Evolutionary conservation across 2,329 filamentous ascomycete genomes (phyloP).

Genomic region (Epichloe brachyelytri): DNA sequence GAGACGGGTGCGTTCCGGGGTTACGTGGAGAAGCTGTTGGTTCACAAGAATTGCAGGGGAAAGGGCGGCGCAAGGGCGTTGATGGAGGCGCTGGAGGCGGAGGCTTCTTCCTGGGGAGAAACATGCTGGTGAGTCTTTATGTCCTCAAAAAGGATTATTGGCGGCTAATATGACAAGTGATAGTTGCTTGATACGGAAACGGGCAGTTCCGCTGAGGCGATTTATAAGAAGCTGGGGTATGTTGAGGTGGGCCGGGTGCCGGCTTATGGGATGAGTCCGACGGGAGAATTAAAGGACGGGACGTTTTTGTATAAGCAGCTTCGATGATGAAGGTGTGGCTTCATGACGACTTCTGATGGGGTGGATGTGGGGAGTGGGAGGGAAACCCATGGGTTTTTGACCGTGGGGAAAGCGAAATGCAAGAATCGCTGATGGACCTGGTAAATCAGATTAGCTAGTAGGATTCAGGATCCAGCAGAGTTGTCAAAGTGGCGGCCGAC

Average conservation of each 20-base stretch:
- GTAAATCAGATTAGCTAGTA: no score
- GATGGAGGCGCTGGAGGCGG: constrained; percentile 40
- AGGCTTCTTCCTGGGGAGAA: constrained; percentile 36
- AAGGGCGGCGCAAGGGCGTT: constrained; percentile 38
- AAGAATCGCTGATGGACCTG: no score
- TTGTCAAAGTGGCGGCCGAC: no score
- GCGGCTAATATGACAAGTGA: not conserved
- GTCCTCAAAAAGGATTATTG: not conserved
- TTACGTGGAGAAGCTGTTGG: constrained; percentile 43
- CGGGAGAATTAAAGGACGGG: constrained; percentile 34
- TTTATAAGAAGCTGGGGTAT: constrained; percentile 46
- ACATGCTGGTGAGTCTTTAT: constrained; percentile 35
- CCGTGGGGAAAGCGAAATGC: not conserved
- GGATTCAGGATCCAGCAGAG: no score
- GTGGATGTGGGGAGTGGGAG: no score
- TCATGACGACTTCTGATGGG: not conserved
- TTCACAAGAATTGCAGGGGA: constrained; percentile 36
- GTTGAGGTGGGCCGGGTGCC: constrained; percentile 41
- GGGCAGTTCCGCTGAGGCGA: constrained; percentile 36
- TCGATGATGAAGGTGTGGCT: constrained; percentile 1
- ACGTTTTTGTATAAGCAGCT: constrained; percentile 50
- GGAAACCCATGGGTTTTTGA: no score
- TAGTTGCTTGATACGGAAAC: constrained; percentile 41
- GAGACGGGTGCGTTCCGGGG: constrained; percentile 46
- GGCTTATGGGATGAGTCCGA: constrained; percentile 36